Base-by-base conservation (phyloP, 495 filamentous ascomycete species). In the Mytilinidion resinicola region DNA sequence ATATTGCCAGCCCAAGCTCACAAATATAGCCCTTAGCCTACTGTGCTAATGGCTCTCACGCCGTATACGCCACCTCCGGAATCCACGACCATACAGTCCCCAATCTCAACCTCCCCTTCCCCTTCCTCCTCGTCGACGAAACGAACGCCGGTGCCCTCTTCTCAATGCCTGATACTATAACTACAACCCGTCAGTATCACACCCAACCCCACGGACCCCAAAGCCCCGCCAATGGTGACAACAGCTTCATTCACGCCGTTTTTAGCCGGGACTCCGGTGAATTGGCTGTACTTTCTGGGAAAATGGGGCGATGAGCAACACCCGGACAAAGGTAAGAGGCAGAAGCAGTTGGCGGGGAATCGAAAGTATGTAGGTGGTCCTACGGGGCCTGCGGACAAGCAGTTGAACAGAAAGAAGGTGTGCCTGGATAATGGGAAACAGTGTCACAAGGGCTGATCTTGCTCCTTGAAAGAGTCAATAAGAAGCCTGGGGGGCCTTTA, bases 281-380 rank as follows among this genome's bases (percentile, higher is more conserved):
- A 61, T 33, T 84, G 74, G 75, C 65, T 85, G 37, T 53, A 74
- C 49, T 85, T 74, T 64, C 64, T 76, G 33, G 82, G 82, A 0
- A 59, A 67, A 37, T 85, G 82, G 82, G 82, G 82, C 0, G 80
- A 85, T 55, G 70, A 80, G 46, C 72, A 79, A 50, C 78, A 82
- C 55, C 75, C 74, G 1, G 73, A 74, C 36, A 64, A 53, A 1
- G 72, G 75, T 35, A 41, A 46, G 17, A 39, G 61, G 9, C 61
- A 63, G 36, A 51, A 36, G 46, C 38, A 55, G 25, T 37, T 63
- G 6, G 43, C 38, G 7, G 51, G 56, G 15, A 59, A 58, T 19
- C 51, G 39, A 53, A 67, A 64, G 44, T 67, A 43, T 51, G 57
- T 54, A 4, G 57, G 57, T 5, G 64, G 64, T 0, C 64, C 64